phyloP scores from a whole-genome alignment of 2,329 filamentous ascomycete species.

The Claviceps africana region DNA sequence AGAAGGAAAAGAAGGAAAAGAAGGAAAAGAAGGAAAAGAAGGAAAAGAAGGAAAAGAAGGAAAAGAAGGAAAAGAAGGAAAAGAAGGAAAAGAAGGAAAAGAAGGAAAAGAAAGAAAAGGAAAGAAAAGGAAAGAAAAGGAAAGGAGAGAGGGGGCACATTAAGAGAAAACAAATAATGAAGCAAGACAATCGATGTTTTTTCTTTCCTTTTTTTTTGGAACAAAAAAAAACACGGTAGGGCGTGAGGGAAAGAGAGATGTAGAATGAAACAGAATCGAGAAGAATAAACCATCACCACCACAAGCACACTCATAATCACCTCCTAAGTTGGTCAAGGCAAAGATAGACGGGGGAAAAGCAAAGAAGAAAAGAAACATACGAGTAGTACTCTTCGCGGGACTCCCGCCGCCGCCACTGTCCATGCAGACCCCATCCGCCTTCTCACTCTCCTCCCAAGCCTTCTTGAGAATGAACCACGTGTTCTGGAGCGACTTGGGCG shows the following conservation, averaged over 20 bases:
- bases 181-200: too few relatives aligned
- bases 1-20: too few relatives aligned
- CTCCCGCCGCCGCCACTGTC: not conserved
- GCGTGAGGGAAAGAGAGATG: not conserved
- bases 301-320: not conserved
- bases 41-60: too few relatives aligned
- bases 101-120: too few relatives aligned
- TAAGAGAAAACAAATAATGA: too few relatives aligned
- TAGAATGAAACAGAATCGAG: not conserved
- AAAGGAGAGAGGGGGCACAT: too few relatives aligned
- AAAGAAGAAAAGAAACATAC: conserved; percentile 9
- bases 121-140: too few relatives aligned
- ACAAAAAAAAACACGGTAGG: not conserved
- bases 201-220: too few relatives aligned
- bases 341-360: not conserved
- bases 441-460: conserved; percentile 16
- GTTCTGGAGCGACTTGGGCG: conserved; percentile 23
- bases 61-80: too few relatives aligned
- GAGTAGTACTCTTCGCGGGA: conserved; percentile 9
- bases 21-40: too few relatives aligned
- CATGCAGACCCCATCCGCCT: not conserved
- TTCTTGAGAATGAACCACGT: conserved; percentile 25
- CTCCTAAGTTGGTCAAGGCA: not conserved
- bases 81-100: too few relatives aligned
- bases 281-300: not conserved